Evolutionary conservation across 2,329 filamentous ascomycete genomes (phyloP), one percentile per base, ranked within the genome.

Genomic region (Orbilia quercus): DNA sequence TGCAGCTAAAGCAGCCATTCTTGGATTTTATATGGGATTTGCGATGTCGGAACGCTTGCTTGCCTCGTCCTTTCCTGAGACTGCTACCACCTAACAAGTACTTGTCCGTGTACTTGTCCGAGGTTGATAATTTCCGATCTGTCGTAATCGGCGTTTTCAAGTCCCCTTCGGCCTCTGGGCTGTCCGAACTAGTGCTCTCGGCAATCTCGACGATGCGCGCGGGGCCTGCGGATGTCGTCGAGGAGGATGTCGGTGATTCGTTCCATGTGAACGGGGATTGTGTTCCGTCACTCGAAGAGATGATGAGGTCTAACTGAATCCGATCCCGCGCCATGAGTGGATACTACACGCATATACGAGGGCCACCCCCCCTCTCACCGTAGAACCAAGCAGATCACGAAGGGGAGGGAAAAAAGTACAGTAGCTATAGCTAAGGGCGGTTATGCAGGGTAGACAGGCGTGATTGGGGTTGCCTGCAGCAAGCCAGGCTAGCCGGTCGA

Each of bases 11-110:
- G 57, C 69, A 74, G 42, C 69, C 69, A 66, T 74, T 66, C 47
- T 74, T 74, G 11, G 69, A 74, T 50, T 74, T 74, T n/a, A 74
- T 74, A 50, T 74, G 69, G n/a, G 60, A 66, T 45, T 74, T 74
- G 40, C 69, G 60, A 54, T 74, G 69, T 34, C 69, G 60, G 69
- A 74, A 66, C 12, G 69, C 62, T 28, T 67, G 69, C 36, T 67
- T 67, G 53, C 69, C 69, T 36, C 62, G 31, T 28, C 67, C 67
- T 40, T 65, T 72, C 58, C 67, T 40, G 12, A 20, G 1, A 34
- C 48, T 50, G 12, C 40, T 25, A 11, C 47, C 18, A 42, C 38
- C 36, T n/a, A n/a, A 59, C 54, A 54, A 47, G 31, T 34, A 7
- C 55, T 40, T 25, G 12, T n/a, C 42, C 23, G 40, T 28, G 7